Conservation (phyloP, 78 protist species). For the Dictyostelium capitatum region DNA sequence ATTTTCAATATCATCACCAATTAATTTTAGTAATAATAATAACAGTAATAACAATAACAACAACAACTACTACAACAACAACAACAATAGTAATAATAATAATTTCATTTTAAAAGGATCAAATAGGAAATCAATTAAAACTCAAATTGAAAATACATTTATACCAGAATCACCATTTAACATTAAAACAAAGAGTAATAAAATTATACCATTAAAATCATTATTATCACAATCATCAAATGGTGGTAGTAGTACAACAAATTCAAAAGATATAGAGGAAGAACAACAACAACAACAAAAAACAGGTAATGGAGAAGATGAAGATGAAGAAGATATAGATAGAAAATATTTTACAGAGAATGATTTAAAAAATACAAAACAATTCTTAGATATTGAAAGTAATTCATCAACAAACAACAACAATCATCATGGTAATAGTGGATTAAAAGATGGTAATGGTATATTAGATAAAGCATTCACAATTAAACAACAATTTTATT, state of each 20-base stretch:
- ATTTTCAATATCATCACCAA: slow-evolving; percentile 9
- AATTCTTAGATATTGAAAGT: not conserved
- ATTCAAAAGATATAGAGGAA: not conserved
- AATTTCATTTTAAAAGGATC: not conserved
- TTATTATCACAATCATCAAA: not conserved
- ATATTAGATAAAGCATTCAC: not conserved
- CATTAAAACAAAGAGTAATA: slow-evolving; percentile 24
- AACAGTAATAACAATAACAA: too few species aligned
- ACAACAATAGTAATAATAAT: not conserved
- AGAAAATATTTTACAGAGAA: not conserved
- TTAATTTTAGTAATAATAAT: too few species aligned
- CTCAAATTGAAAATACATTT: slow-evolving; percentile 20
- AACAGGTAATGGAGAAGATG: not conserved
- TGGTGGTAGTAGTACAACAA: not conserved
- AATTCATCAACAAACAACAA: not conserved
- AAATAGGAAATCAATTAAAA: slow-evolving; percentile 18
- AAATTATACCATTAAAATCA: not conserved
- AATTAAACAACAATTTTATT: slow-evolving; percentile 15
- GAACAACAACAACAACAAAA: not conserved
- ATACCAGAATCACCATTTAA: slow-evolving; percentile 67
- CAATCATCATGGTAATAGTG: not conserved
- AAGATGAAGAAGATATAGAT: slow-evolving; percentile 9
- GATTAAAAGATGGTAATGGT: not conserved
- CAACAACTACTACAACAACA: not conserved
- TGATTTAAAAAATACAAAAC: not conserved